A percentile compares a stretch with the other conserved stretches of the same genome.
Evolutionary conservation across 345 rosid species (phyloP).

Genomic region (Zanthoxylum bungeanum): DNA sequence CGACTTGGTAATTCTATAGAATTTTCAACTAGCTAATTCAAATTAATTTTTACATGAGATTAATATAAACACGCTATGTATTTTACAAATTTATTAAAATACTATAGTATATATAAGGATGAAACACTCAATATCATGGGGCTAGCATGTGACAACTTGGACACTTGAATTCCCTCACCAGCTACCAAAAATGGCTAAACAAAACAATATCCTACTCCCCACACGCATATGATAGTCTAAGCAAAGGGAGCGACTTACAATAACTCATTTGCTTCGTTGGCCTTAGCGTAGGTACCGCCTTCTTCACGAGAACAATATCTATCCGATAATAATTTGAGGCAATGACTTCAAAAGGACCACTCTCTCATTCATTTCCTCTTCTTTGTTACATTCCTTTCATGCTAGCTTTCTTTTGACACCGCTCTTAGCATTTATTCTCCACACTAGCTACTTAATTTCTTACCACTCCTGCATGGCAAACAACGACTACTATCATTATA

Average conservation of each 20-base stretch:
- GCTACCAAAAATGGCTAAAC: background rate
- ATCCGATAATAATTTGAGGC: constrained; percentile 1
- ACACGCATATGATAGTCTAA: background rate
- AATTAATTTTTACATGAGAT: too few relatives aligned
- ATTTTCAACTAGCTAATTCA: too few relatives aligned
- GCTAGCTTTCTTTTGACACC: constrained; percentile 9
- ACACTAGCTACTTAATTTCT: background rate
- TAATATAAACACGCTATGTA: too few relatives aligned
- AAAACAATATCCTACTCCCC: background rate
- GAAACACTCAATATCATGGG: background rate
- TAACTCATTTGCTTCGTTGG: constrained; percentile 32
- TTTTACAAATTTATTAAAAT: too few relatives aligned
- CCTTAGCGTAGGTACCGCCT: constrained; percentile 3
- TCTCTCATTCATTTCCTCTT: background rate
- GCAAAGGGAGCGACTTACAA: constrained; percentile 10
- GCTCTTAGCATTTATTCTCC: constrained; percentile 10
- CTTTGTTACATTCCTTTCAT: constrained; percentile 35
- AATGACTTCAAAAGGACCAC: constrained; percentile 26
- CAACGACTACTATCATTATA: too few relatives aligned
- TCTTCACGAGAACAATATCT: constrained; percentile 1
- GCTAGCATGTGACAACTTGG: constrained; percentile 13
- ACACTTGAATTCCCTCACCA: background rate
- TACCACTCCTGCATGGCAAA: background rate
- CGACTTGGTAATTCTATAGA: too few relatives aligned
- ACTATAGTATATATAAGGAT: too few relatives aligned